Percentiles rank a stretch among this genome's conserved stretches.
Conservation (phyloP, 2,329 filamentous ascomycete genomes). For the Fonsecaea pugnacius region DNA sequence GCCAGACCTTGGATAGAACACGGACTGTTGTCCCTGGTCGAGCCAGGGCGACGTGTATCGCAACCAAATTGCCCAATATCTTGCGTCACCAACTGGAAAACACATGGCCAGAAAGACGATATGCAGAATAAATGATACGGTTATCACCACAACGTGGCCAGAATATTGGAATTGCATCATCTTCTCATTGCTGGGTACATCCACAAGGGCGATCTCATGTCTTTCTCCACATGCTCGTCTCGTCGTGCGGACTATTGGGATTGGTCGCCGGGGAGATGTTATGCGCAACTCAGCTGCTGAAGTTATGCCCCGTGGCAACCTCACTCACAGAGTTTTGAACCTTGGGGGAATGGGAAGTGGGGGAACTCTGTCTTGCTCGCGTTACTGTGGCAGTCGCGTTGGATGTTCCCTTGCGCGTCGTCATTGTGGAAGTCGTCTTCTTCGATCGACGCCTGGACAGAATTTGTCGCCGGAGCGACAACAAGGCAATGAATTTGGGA, state of each 20-base stretch:
- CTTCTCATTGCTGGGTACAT: background rate
- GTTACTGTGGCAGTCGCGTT: background rate
- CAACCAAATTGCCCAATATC: background rate
- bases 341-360: background rate
- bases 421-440: background rate
- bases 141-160: background rate
- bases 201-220: too few relatives aligned
- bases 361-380: background rate
- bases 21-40: background rate
- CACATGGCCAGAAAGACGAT: background rate
- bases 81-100: background rate
- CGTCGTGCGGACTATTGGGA: background rate
- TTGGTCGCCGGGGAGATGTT: background rate
- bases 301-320: background rate
- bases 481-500: background rate
- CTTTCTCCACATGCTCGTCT: background rate
- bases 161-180: background rate
- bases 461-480: background rate
- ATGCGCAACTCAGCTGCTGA: background rate
- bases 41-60: background rate
- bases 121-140: background rate
- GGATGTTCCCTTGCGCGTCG: background rate
- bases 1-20: background rate
- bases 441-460: background rate
- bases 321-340: background rate